These are phyloP conservation scores for Cercospora sp. DNA, from an alignment of 2,329 filamentous ascomycete species.

Conservation along the genomic window DNA sequence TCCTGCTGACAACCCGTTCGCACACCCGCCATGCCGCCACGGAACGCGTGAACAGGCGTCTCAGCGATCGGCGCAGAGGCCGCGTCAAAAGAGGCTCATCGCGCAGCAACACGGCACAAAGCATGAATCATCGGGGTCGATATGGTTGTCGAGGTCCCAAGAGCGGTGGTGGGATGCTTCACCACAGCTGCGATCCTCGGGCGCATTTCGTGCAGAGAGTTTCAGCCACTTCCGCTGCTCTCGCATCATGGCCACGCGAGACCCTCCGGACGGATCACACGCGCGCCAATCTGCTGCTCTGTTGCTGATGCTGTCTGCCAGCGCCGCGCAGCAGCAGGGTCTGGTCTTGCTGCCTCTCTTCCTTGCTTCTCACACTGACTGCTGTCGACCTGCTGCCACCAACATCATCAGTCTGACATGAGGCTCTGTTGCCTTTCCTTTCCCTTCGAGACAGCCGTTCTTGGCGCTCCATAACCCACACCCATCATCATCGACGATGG, in stretches of 20 bases:
- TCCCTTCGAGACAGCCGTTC: not conserved
- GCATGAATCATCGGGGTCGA: not conserved
- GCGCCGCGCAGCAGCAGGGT: not conserved
- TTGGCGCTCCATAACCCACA: not conserved
- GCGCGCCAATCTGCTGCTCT: not conserved
- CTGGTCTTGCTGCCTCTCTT: not conserved
- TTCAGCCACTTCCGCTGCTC: not conserved
- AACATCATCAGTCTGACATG: not conserved
- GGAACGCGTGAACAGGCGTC: too few species aligned
- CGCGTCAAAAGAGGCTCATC: not conserved
- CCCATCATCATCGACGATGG: not conserved
- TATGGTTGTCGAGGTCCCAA: not conserved
- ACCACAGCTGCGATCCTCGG: not conserved
- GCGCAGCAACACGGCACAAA: not conserved
- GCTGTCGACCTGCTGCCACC: not conserved
- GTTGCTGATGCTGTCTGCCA: not conserved
- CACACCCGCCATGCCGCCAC: too few species aligned
- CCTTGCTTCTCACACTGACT: not conserved
- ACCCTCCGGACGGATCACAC: not conserved
- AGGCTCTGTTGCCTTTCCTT: not conserved
- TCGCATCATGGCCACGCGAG: constrained; percentile 2
- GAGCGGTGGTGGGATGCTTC: not conserved
- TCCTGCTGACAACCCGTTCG: too few species aligned
- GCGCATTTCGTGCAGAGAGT: constrained; percentile 1
- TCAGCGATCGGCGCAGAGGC: too few species aligned